phyloP scores from a whole-genome alignment of 495 filamentous ascomycete species.

The Friedmanniomyces simplex region DNA sequence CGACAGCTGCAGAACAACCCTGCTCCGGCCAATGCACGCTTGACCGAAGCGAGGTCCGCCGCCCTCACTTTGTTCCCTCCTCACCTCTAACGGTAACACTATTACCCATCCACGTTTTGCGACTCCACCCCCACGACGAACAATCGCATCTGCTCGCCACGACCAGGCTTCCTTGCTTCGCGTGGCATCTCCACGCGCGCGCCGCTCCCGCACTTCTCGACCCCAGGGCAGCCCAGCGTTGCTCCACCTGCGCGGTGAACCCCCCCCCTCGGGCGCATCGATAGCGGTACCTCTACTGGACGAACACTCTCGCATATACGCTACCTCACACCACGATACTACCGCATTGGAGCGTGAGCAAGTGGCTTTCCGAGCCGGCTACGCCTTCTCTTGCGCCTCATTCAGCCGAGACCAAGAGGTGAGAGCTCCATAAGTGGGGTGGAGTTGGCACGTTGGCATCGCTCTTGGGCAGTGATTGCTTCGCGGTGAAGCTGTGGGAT shows the following conservation, averaged over 20 bases:
- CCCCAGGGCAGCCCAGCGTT: not conserved
- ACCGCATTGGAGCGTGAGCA: not conserved
- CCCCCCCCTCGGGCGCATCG: not conserved
- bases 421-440: not conserved
- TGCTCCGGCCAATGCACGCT: not conserved
- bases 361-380: not conserved
- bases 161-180: not conserved
- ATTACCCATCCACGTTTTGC: no score
- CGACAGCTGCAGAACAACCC: not conserved
- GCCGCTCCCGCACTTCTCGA: not conserved
- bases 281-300: not conserved
- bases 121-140: no score
- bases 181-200: not conserved
- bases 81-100: no score
- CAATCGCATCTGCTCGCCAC: not conserved
- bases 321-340: not conserved
- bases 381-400: not conserved
- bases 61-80: not conserved
- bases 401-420: not conserved
- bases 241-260: not conserved
- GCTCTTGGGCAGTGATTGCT: not conserved
- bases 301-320: not conserved
- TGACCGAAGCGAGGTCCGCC: not conserved
- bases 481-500: not conserved
- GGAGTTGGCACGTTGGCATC: not conserved